phyloP scores from a whole-genome alignment of 495 filamentous ascomycete species.

The Talaromyces ruber region DNA sequence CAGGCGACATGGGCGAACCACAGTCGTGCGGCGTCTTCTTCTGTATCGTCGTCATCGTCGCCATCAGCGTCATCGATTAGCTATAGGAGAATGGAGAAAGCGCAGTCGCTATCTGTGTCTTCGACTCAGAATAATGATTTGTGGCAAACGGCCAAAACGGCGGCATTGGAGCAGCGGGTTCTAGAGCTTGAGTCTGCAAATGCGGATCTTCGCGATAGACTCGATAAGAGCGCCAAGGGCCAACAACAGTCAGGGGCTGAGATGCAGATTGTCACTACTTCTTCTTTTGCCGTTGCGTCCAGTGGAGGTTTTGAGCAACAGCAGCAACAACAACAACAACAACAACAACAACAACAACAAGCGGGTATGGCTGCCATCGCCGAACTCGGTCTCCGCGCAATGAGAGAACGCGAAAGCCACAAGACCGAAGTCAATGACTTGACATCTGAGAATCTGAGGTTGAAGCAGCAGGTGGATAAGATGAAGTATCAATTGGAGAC shows the following conservation, averaged over 20 bases:
- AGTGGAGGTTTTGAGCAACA: neutral
- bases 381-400: neutral
- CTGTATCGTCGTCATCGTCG: neutral
- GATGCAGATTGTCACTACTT: neutral
- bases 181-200: conserved; percentile 23
- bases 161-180: conserved; percentile 21
- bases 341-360: neutral
- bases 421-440: neutral
- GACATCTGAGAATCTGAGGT: neutral
- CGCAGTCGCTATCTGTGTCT: neutral
- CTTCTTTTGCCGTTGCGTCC: neutral
- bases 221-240: neutral
- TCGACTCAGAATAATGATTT: conserved; percentile 14
- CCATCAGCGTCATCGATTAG: neutral
- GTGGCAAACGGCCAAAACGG: conserved; percentile 18
- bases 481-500: neutral
- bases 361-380: neutral
- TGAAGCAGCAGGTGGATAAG: neutral
- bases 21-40: neutral
- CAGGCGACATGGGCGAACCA: conserved; percentile 12
- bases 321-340: neutral
- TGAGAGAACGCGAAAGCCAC: neutral
- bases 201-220: conserved; percentile 6
- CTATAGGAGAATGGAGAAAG: neutral
- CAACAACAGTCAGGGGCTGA: neutral